These are phyloP conservation scores for Talaromyces sp. DNA, from an alignment of 2,329 filamentous ascomycete genomes.

Conservation along the genomic window DNA sequence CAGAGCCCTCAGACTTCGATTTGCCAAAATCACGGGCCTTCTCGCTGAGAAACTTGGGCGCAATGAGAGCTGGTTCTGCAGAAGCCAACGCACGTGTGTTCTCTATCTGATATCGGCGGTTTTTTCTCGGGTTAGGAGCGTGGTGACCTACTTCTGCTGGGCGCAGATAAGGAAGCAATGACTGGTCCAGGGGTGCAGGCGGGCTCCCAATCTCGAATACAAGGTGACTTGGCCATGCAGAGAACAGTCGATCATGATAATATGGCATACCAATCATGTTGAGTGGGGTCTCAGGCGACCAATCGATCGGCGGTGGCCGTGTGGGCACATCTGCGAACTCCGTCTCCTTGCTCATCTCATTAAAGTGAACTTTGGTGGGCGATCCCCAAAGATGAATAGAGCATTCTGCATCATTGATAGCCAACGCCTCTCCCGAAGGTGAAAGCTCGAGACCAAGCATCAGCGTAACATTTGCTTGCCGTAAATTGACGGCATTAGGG, in stretches of 20 bases:
- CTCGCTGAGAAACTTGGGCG: conserved; percentile 93
- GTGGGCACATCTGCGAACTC: conserved; percentile 73
- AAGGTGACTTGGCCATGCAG: conserved; percentile 84
- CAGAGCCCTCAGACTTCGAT: conserved; percentile 40
- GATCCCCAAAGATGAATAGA: conserved; percentile 87
- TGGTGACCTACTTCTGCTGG: conserved; percentile 75
- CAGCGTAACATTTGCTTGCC: conserved; percentile 78
- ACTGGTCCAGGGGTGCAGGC: conserved; percentile 71
- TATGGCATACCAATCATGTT: conserved; percentile 89
- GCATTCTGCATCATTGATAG: conserved; percentile 76
- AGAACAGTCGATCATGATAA: conserved; percentile 84
- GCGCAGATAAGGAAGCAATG: conserved; percentile 69
- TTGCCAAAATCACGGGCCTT: conserved; percentile 70
- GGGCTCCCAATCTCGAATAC: conserved; percentile 84
- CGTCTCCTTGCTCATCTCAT: conserved; percentile 75
- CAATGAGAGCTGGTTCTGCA: conserved; percentile 63
- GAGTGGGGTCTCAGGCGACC: conserved; percentile 74
- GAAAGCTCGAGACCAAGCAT: conserved; percentile 83
- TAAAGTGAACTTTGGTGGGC: conserved; percentile 81
- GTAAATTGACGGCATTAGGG: conserved; percentile 80
- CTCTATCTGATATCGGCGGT: conserved; percentile 79
- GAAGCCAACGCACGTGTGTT: conserved; percentile 69
- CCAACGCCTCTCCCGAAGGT: conserved; percentile 82
- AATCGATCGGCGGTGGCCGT: conserved; percentile 67
- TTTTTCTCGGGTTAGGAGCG: conserved; percentile 73